Evolutionary conservation across 2,329 filamentous ascomycete species (phyloP).

Genomic region (Paraphoma sp.): DNA sequence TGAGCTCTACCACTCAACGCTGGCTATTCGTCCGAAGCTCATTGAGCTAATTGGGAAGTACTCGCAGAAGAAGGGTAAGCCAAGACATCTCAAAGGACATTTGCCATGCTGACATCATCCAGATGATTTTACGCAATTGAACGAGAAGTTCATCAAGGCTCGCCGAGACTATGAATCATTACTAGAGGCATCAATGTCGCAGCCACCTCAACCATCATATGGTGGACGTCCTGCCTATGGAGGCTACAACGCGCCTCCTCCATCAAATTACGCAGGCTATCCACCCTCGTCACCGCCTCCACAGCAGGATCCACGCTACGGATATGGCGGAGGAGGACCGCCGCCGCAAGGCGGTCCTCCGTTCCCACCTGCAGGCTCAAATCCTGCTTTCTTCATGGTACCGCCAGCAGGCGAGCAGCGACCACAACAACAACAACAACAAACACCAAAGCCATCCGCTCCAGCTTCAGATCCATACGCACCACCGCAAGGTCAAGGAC

Average conservation of each 20-base stretch:
- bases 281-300: slow-evolving; percentile 42
- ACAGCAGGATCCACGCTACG: slow-evolving; percentile 41
- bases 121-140: slow-evolving; percentile 98
- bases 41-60: slow-evolving; percentile 99
- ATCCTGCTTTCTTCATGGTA: slow-evolving; percentile 49
- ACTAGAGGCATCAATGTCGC: slow-evolving; percentile 95
- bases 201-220: slow-evolving; percentile 81
- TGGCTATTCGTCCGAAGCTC: slow-evolving; percentile 93
- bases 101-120: slow-evolving; percentile 17
- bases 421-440: slow-evolving; percentile 41
- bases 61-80: slow-evolving; percentile 93
- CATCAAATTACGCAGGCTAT: slow-evolving; percentile 39
- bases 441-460: slow-evolving; percentile 34
- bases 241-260: slow-evolving; percentile 42
- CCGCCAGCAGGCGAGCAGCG: slow-evolving; percentile 37
- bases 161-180: slow-evolving; percentile 94
- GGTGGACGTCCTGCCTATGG: slow-evolving; percentile 64
- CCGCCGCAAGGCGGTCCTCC: slow-evolving; percentile 44
- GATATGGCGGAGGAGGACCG: slow-evolving; percentile 38
- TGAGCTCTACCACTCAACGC: slow-evolving; percentile 84
- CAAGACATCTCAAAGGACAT: neutral
- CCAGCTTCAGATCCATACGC: slow-evolving; percentile 46
- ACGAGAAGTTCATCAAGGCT: slow-evolving; percentile 99
- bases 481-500: slow-evolving; percentile 46
- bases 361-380: slow-evolving; percentile 47